phyloP scores from a whole-genome alignment of 1,284 basidiomycete species.

The Leccinum variabile region DNA sequence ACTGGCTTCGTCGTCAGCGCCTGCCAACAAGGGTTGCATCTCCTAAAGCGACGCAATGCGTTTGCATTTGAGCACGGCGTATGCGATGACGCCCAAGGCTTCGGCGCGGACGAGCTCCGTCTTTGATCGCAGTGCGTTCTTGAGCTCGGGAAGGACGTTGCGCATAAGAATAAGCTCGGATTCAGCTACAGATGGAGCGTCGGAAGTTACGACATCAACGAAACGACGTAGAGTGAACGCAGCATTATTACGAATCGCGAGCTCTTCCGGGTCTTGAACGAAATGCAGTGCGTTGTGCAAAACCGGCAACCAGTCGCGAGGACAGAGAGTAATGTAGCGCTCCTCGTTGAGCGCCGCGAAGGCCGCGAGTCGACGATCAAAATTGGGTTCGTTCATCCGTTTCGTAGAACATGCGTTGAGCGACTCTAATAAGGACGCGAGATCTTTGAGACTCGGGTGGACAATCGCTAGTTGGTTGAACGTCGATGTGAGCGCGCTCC shows the following conservation, averaged over 20 bases:
- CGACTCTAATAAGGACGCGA: slow-evolving; percentile 61
- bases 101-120: slow-evolving; percentile 90
- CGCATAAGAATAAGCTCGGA: slow-evolving; percentile 58
- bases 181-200: slow-evolving; percentile 24
- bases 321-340: slow-evolving; percentile 49
- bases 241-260: slow-evolving; percentile 86
- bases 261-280: slow-evolving; percentile 87
- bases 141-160: slow-evolving; percentile 80
- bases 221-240: slow-evolving; percentile 79
- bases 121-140: slow-evolving; percentile 78
- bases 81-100: slow-evolving; percentile 77
- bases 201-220: slow-evolving; percentile 51
- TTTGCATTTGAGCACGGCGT: slow-evolving; percentile 70
- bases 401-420: slow-evolving; percentile 87
- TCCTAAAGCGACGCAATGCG: slow-evolving; percentile 69
- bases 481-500: slow-evolving; percentile 64
- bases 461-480: slow-evolving; percentile 61
- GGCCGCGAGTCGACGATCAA: slow-evolving; percentile 81
- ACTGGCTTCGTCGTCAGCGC: slow-evolving; percentile 92
- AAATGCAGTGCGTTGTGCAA: slow-evolving; percentile 85
- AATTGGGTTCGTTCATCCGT: slow-evolving; percentile 91
- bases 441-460: slow-evolving; percentile 46
- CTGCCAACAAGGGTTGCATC: slow-evolving; percentile 81
- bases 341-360: slow-evolving; percentile 77
- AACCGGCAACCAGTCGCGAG: slow-evolving; percentile 79